Conservation (phyloP, 768 basidiomycete species). For the Mycena venus region DNA sequence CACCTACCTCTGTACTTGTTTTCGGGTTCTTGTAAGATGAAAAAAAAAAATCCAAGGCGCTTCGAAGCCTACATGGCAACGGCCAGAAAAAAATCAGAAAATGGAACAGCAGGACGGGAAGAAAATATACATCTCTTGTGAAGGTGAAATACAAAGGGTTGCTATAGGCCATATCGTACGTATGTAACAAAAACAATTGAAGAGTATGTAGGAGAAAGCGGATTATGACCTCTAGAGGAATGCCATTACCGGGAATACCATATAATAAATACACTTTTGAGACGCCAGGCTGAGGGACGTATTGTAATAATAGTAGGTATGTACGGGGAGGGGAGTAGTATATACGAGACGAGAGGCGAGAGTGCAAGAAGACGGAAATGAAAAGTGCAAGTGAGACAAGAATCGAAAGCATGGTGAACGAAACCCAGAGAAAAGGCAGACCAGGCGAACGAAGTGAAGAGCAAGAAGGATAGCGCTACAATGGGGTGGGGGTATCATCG, state of each 20-base stretch:
- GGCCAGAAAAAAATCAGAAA: too few relatives aligned
- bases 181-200: too few relatives aligned
- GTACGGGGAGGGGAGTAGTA: background rate
- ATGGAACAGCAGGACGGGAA: background rate
- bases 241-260: background rate
- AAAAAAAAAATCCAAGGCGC: background rate
- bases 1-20: background rate
- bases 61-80: too few relatives aligned
- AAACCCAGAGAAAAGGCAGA: background rate
- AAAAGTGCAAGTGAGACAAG: too few relatives aligned
- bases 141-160: too few relatives aligned
- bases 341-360: background rate
- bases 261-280: conserved; percentile 25
- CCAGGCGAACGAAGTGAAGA: background rate
- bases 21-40: background rate
- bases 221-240: background rate
- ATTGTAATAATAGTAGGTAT: background rate
- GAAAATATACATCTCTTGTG: background rate
- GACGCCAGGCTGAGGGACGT: background rate
- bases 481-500: too few relatives aligned
- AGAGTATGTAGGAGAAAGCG: too few relatives aligned
- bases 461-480: too few relatives aligned
- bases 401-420: background rate
- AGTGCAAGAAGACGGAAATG: background rate
- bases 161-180: too few relatives aligned